Conservation (phyloP, 768 basidiomycete species). For the Mycena vulgaris region DNA sequence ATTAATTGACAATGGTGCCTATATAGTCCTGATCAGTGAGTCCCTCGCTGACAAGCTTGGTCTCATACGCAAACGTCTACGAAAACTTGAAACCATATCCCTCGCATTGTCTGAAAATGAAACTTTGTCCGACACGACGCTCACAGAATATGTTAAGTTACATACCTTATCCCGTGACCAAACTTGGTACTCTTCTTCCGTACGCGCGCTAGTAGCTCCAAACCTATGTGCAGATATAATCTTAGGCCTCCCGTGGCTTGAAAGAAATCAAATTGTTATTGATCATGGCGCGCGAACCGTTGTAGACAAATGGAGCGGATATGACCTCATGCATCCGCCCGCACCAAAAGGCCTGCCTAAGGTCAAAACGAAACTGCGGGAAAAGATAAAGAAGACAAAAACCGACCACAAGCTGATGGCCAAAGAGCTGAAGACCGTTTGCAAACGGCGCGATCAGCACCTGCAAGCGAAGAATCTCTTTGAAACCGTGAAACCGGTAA, state of each 20-base stretch:
- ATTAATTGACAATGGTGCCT: conserved; percentile 47
- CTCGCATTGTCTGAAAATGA: conserved; percentile 15
- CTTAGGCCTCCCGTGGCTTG: conserved; percentile 43
- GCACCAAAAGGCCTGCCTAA: too few species aligned
- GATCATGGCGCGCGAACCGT: too few species aligned
- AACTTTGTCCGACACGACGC: not conserved
- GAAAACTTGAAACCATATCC: conserved; percentile 6
- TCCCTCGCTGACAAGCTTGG: conserved; percentile 19
- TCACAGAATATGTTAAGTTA: conserved; percentile 37
- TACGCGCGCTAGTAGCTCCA: conserved; percentile 33
- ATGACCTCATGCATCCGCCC: too few species aligned
- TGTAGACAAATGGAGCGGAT: too few species aligned
- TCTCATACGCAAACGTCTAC: conserved; percentile 12
- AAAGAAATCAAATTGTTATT: conserved; percentile 38
- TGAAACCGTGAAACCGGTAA: too few species aligned
- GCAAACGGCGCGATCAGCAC: too few species aligned
- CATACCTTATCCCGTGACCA: conserved; percentile 24
- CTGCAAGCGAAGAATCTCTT: too few species aligned
- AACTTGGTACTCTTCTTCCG: not conserved
- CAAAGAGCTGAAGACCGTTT: too few species aligned
- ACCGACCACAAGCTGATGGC: too few species aligned
- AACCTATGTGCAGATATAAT: conserved; percentile 38
- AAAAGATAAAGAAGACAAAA: too few species aligned
- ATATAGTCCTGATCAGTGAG: conserved; percentile 43
- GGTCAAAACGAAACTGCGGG: too few species aligned